Evolutionary conservation across 2,329 filamentous ascomycete species (phyloP), one percentile per base, ranked within the genome.

Genomic region (Zymoseptoria pseudotritici): DNA sequence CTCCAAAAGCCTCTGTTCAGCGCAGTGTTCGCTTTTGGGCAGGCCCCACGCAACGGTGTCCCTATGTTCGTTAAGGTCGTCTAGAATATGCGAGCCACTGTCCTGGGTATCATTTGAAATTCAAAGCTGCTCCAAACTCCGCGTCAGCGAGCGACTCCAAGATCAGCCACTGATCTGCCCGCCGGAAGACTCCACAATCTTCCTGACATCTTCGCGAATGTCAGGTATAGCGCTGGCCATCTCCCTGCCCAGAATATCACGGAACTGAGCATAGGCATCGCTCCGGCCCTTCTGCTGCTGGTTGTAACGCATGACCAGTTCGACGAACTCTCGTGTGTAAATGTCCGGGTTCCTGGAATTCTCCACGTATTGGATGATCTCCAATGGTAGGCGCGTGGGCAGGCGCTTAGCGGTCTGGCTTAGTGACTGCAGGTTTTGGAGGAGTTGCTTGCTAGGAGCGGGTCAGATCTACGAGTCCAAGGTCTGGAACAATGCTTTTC

Each of bases 351-450:
- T 87, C 21, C 84, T 81, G 19, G 82, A 80, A 20, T 79, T 76
- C 66, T 86, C 83, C 36, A 87, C 83, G 69, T 86, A 87, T 64
- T 85, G 81, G 65, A 86, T 84, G 31, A 87, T 82, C 65, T 86
- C 84, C 4, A 82, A 79, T 0, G 85, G 84, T 1, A 87, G 78
- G 54, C 80, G 75, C 60, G 84, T 78, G 57, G 76, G 75, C 20
- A 81, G 74, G 19, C 78, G 70, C n/a, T 77, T 74, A 2, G 82
- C 75, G 67, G 71, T 80, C 62, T 76, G 72, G 19, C 78, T 79
- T 31, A 86, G 75, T n/a, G 76, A 76, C 51, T 80, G 75, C 54
- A 86, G 79, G 52, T 82, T 79, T 53, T 78, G 68, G 54, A 84
- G 78, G 49, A 86, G 77, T 50, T 50, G 26, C 49, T 76, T 77